phyloP scores from a whole-genome alignment of 1,139 yeast species.

The Candida albicans region DNA sequence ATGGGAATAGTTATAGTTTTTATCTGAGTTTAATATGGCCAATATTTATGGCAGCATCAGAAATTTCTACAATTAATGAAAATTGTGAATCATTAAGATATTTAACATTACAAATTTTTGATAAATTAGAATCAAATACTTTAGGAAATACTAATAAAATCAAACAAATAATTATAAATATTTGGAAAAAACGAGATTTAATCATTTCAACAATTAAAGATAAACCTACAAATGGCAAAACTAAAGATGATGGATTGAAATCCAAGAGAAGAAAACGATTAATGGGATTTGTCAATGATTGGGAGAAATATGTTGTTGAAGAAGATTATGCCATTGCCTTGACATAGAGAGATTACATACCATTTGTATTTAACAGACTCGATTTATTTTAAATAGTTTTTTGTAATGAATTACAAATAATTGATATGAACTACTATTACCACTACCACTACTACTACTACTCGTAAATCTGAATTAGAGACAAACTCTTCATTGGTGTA shows the following conservation, averaged over 20 bases:
- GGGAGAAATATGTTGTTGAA: conserved; percentile 33
- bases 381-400: neutral
- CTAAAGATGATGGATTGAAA: too few relatives aligned
- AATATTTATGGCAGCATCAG: conserved; percentile 24
- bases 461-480: too few relatives aligned
- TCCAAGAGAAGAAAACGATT: conserved; percentile 11
- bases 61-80: conserved; percentile 22
- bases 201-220: conserved; percentile 10
- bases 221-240: too few relatives aligned
- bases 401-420: too few relatives aligned
- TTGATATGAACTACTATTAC: too few relatives aligned
- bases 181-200: conserved; percentile 33
- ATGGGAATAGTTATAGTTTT: conserved; percentile 26
- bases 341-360: neutral
- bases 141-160: conserved; percentile 30
- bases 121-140: conserved; percentile 23
- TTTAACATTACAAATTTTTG: conserved; percentile 24
- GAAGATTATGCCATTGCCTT: conserved; percentile 26
- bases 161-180: conserved; percentile 20
- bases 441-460: too few relatives aligned
- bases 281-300: conserved; percentile 27
- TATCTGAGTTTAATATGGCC: conserved; percentile 28
- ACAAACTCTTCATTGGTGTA: too few relatives aligned
- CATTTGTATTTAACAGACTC: neutral
- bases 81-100: conserved; percentile 29